Evolutionary conservation across 257 asterid genomes (phyloP), one percentile per base, ranked within the genome.

Genomic region (Capsicum pubescens): DNA sequence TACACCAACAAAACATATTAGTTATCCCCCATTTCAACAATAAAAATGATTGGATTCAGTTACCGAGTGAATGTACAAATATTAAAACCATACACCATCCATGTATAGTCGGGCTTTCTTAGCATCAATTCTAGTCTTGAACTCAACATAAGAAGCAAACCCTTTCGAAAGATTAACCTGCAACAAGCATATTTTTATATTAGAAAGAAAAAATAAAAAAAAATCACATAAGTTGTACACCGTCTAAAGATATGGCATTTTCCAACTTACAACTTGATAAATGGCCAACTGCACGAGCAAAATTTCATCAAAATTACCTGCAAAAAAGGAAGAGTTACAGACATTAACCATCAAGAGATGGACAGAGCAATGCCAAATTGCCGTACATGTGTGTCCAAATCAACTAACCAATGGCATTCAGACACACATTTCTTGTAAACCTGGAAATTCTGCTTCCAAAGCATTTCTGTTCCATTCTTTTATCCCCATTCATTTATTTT

Each of bases 151-250:
- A 26, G 32, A 26, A 70, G 96, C 99, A 91, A 91, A 95, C 78
- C 99, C 99, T 87, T 91, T 95, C 13, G 99, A 97, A 84, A 95
- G 93, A 86, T 97, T 97, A 84, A 94, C 97, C 99, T 97, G 92
- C 82, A 87, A 80, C 16, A 74, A 86, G 52, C 35, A 64, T 11
- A n/a, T 12, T 64, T 66, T 69, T 54, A 21, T 60, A 79, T 69
- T 12, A 44, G 7, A 44, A 44, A 69, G 63, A n/a, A 52, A 4
- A 8, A 8, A 83, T 26, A 57, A 19, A 15, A 42, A 46, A 26
- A 8, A 21, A 14, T n/a, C 17, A 69, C 59, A 72, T 63, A 55
- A 17, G 39, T 9, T 19, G 39, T 48, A 70, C 46, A 83, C 57
- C 39, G 12, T 44, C 77, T 59, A 60, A 59, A 50, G 59, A 81